Conservation (phyloP, 169 alveolate genomes). For the Theileria annulata region DNA sequence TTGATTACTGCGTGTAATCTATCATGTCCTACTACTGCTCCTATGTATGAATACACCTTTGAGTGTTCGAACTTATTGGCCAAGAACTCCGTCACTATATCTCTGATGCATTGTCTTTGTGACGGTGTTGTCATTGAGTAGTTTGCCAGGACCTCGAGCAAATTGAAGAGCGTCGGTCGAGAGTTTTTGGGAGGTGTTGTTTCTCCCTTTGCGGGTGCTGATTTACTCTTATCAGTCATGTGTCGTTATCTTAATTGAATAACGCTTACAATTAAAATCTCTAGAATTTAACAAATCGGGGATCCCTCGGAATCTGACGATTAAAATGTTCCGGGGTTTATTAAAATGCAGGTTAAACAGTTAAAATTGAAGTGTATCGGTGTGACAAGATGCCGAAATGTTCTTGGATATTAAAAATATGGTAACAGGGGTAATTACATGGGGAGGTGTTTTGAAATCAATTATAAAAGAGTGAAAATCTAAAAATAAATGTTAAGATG, state of each 20-base stretch:
- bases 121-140: conserved; percentile 86
- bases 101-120: conserved; percentile 88
- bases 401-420: no score
- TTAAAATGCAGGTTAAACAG: background rate
- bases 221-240: conserved; percentile 10
- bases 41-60: conserved; percentile 84
- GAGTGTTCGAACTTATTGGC: conserved; percentile 85
- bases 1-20: conserved; percentile 79
- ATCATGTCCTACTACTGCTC: conserved; percentile 87
- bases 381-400: background rate
- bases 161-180: conserved; percentile 85
- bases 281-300: background rate
- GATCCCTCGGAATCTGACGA: background rate
- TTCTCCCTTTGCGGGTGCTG: conserved; percentile 13
- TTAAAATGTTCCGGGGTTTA: background rate
- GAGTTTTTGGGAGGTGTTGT: conserved; percentile 9
- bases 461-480: background rate
- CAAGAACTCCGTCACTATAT: conserved; percentile 83
- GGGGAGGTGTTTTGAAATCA: background rate
- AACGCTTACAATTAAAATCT: background rate
- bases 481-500: background rate
- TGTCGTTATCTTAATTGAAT: background rate
- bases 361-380: background rate
- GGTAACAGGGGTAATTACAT: background rate
- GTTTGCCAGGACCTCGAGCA: conserved; percentile 83